These are phyloP conservation scores for Avena atlantica DNA, from an alignment of 176 grass and related monocot species.

Conservation along the genomic window DNA sequence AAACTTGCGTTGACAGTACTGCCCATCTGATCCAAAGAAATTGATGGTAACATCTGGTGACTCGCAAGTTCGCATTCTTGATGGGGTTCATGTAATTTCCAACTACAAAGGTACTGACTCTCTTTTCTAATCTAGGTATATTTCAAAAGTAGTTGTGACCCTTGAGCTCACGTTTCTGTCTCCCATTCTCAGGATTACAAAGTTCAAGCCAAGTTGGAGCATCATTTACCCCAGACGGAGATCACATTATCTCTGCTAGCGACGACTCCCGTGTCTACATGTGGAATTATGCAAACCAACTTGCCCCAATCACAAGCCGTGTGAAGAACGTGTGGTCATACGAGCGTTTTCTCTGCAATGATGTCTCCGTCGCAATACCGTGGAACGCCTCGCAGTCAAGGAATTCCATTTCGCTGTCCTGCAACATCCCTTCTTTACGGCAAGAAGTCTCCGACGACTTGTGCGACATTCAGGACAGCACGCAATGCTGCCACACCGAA, in stretches of 20 bases:
- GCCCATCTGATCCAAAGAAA: constrained; percentile 78
- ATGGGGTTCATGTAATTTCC: constrained; percentile 71
- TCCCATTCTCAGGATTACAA: constrained; percentile 50
- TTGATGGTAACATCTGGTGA: constrained; percentile 89
- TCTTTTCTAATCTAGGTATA: neutral
- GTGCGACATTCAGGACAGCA: neutral
- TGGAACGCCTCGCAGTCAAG: constrained; percentile 62
- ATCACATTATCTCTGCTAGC: constrained; percentile 80
- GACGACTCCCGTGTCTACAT: constrained; percentile 78
- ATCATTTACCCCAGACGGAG: constrained; percentile 82
- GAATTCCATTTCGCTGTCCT: constrained; percentile 50
- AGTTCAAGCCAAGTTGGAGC: constrained; percentile 73
- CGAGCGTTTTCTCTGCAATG: constrained; percentile 66
- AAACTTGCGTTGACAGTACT: constrained; percentile 66
- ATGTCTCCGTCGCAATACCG: constrained; percentile 74
- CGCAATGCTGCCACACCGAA: constrained; percentile 26
- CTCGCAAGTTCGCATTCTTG: constrained; percentile 81
- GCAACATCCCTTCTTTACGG: constrained; percentile 52
- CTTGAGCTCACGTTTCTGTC: constrained; percentile 29
- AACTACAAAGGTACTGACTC: constrained; percentile 76
- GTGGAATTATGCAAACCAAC: constrained; percentile 72
- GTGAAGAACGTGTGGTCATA: constrained; percentile 61
- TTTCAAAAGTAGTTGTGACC: neutral
- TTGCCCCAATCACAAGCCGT: constrained; percentile 42
- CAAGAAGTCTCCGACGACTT: constrained; percentile 50